Base-by-base conservation (phyloP, 192 early-diverging fungal genomes). In the Dissophora globulifera region DNA sequence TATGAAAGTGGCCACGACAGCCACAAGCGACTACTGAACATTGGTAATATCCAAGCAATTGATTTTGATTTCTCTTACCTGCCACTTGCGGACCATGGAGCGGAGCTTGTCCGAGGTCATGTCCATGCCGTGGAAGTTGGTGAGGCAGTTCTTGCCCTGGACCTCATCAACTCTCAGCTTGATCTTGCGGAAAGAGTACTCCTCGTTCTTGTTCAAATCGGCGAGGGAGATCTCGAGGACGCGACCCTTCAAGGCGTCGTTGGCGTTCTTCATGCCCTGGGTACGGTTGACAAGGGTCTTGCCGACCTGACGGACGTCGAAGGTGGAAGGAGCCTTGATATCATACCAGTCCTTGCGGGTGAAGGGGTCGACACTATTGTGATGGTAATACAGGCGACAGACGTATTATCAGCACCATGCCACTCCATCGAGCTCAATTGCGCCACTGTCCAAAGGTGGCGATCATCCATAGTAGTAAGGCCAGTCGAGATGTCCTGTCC, bases 211-310 rank as follows among this genome's bases (percentile, higher is more conserved):
- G 90, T 91, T 92, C 69, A 99, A 89, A 80, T 99, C 98, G 68
- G 90, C 96, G 59, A 99, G 93, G 54, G 96, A 98, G 56, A 93
- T 86, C 82, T 99, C 98, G 50, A 99, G 81, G 59, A 98, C 93
- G 83, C 98, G 95, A 78, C 89, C 90, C 92, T 97, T 95, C 71
- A 99, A 87, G 80, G 87, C 91, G 85, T 97, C 97, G 85, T 95
- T 94, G 83, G 98, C 94, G 85, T 92, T 94, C 70, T 83, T 94
- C 81, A 98, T 86, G 88, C 98, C 98, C 91, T 98, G 96, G 87
- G 95, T 98, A 65, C 98, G 95, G 95, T 99, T 99, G 86, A 98
- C 98, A 56, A 99, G 91, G 72, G 98, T 99, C 92, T 99, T 99
- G 69, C 98, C 98, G 64, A 95, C 91, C 70, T 94, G 87, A 80